These are phyloP conservation scores for Elongisporangium anandrum DNA, from an alignment of 352 stramenopile species.

Conservation along the genomic window DNA sequence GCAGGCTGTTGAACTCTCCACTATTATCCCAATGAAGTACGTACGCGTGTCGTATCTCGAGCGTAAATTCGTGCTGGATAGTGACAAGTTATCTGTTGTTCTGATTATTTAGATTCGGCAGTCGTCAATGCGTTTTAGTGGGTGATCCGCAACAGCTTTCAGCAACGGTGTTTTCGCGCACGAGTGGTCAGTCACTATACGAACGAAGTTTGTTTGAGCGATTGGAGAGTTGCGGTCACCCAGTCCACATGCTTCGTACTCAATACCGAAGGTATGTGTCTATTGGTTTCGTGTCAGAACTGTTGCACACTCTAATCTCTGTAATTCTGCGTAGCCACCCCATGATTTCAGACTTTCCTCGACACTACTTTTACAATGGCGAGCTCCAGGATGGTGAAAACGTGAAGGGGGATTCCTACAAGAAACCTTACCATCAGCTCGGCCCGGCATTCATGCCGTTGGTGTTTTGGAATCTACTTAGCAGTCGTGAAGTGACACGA, in stretches of 20 bases:
- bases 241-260: conserved; percentile 87
- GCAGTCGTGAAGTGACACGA: conserved; percentile 68
- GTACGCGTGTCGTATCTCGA: conserved; percentile 9
- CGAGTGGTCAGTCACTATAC: conserved; percentile 80
- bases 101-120: conserved; percentile 60
- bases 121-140: conserved; percentile 89
- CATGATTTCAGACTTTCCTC: conserved; percentile 78
- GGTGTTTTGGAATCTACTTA: conserved; percentile 85
- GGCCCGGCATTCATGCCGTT: conserved; percentile 70
- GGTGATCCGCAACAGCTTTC: conserved; percentile 92
- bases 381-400: conserved; percentile 84
- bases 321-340: conserved; percentile 48
- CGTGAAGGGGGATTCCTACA: conserved; percentile 55
- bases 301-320: conserved; percentile 3
- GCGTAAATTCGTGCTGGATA: background rate
- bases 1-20: conserved; percentile 83
- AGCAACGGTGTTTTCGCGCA: conserved; percentile 91
- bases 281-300: background rate
- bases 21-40: conserved; percentile 89
- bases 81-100: conserved; percentile 3
- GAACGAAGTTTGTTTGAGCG: conserved; percentile 92
- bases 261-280: conserved; percentile 71
- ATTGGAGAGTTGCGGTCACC: conserved; percentile 83
- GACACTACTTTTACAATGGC: conserved; percentile 82
- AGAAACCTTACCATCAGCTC: conserved; percentile 76